Base-by-base conservation (phyloP, 2,329 filamentous ascomycete species). In the Colletotrichum zoysiae region DNA sequence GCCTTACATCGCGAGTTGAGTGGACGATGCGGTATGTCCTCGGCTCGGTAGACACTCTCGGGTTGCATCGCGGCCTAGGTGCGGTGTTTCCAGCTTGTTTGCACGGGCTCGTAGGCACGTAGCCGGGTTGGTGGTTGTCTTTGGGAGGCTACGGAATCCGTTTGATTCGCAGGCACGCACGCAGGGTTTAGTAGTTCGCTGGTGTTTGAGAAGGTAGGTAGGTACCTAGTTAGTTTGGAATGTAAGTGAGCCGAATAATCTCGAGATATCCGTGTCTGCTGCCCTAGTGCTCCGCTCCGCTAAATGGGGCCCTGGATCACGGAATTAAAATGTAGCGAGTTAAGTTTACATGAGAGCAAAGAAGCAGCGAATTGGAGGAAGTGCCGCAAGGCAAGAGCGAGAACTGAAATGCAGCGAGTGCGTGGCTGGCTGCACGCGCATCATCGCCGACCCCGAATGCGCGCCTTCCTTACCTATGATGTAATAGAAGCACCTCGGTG, bases 401-500 rank as follows among this genome's bases (percentile, higher is more conserved):
- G 57, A 33, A 30, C 12, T 42, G 30, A 30, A 30, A 3, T 30
- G 30, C 30, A 30, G 26, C 3, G 40, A 42, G 18, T 20, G 30
- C n/a, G 7, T 14, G 59, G 18, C 44, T 14, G 59, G 18, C 44
- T 48, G 44, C 44, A 14, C 42, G 42, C 44, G 20, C 57, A 44
- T 26, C 57, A 44, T 26, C 23, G 58, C 20, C 59, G 46, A 50
- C 33, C 59, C 59, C 59, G 38, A 51, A 16, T 53, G 33, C 60
- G 23, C 30, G 35, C 8, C 46, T 30, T 14, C 35, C 59, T 30
- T 14, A 23, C 59, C 33, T 61, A 72, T 70, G 65, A 72, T 70
- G 70, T 72, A 72, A 72, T 72, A 59, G 44, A 50, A 70, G 60
- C 55, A 38, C 40, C 48, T 72, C 70, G 70, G 70, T 67, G 44